A percentile compares a stretch with the other conserved stretches of the same genome.
These are phyloP conservation scores for Clathrus columnatus DNA, from an alignment of 768 basidiomycete species.

Conservation along the genomic window DNA sequence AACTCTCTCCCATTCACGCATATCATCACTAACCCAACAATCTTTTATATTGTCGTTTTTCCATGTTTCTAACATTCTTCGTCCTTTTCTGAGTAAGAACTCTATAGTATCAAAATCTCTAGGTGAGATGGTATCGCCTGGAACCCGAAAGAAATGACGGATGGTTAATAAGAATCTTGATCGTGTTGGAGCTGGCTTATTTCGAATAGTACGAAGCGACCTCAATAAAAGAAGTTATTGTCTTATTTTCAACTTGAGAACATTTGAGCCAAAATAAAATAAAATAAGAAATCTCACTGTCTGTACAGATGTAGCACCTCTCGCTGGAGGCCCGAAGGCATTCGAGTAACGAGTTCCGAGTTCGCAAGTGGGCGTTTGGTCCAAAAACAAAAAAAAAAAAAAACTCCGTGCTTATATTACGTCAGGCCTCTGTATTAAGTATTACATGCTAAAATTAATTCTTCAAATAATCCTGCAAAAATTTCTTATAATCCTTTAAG, in stretches of 20 bases:
- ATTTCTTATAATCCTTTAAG: neutral
- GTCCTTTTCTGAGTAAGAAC: slow-evolving; percentile 63
- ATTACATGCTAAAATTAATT: neutral
- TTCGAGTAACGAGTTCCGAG: too few relatives aligned
- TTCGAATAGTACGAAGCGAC: slow-evolving; percentile 64
- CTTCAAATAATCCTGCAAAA: neutral
- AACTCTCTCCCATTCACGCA: slow-evolving; percentile 54
- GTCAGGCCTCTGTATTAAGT: too few relatives aligned
- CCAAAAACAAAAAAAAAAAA: too few relatives aligned
- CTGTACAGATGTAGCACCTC: slow-evolving; percentile 47
- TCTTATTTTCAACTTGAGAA: neutral
- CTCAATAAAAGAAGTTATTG: slow-evolving; percentile 28
- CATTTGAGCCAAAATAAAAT: neutral
- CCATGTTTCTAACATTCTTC: slow-evolving; percentile 55
- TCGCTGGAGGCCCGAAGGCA: slow-evolving; percentile 41
- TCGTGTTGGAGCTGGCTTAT: slow-evolving; percentile 53
- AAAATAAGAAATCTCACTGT: slow-evolving; percentile 30
- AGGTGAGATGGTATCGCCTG: slow-evolving; percentile 51
- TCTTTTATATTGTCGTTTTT: slow-evolving; percentile 61
- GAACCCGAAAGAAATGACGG: slow-evolving; percentile 59
- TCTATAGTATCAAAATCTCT: slow-evolving; percentile 65
- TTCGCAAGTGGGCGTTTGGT: too few relatives aligned
- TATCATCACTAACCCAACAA: slow-evolving; percentile 64
- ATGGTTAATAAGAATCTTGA: slow-evolving; percentile 61
- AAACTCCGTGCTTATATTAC: too few relatives aligned